These are phyloP conservation scores for Rhizopus sp. DNA, from an alignment of 371 early-diverging fungal species.

Conservation along the genomic window DNA sequence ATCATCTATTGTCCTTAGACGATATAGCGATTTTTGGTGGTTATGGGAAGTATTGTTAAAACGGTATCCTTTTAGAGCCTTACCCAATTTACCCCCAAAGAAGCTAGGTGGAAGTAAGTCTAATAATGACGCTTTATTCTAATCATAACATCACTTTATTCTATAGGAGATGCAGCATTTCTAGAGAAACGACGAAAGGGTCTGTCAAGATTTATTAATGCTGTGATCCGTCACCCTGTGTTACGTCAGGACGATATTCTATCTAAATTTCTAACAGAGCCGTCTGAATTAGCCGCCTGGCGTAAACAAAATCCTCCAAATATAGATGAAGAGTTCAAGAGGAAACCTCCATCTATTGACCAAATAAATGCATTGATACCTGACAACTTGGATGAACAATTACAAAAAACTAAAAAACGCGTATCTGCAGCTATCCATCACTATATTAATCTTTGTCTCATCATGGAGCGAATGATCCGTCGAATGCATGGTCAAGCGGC, in stretches of 20 bases:
- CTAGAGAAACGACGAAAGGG: slow-evolving; percentile 75
- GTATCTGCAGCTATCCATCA: slow-evolving; percentile 57
- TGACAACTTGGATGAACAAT: slow-evolving; percentile 52
- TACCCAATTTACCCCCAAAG: slow-evolving; percentile 52
- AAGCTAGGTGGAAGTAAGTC: slow-evolving; percentile 49
- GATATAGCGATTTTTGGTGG: slow-evolving; percentile 56
- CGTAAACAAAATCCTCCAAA: slow-evolving; percentile 52
- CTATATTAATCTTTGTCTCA: slow-evolving; percentile 61
- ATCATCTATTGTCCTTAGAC: slow-evolving; percentile 43
- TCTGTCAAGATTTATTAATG: slow-evolving; percentile 75
- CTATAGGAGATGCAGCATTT: slow-evolving; percentile 68
- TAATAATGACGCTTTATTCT: neutral
- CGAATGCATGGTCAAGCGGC: slow-evolving; percentile 66
- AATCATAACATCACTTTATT: neutral
- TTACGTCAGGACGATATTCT: slow-evolving; percentile 68
- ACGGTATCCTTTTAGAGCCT: slow-evolving; percentile 45
- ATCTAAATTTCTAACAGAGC: slow-evolving; percentile 66
- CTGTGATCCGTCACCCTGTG: slow-evolving; percentile 75
- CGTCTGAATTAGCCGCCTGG: slow-evolving; percentile 60
- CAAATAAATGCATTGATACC: slow-evolving; percentile 46
- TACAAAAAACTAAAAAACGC: slow-evolving; percentile 54
- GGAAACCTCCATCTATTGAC: slow-evolving; percentile 31
- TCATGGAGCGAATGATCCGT: slow-evolving; percentile 70
- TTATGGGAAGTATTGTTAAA: slow-evolving; percentile 36
- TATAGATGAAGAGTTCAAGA: slow-evolving; percentile 56